phyloP scores from a whole-genome alignment of 768 basidiomycete species.

The Krasilnikovozyma curviuscula region DNA sequence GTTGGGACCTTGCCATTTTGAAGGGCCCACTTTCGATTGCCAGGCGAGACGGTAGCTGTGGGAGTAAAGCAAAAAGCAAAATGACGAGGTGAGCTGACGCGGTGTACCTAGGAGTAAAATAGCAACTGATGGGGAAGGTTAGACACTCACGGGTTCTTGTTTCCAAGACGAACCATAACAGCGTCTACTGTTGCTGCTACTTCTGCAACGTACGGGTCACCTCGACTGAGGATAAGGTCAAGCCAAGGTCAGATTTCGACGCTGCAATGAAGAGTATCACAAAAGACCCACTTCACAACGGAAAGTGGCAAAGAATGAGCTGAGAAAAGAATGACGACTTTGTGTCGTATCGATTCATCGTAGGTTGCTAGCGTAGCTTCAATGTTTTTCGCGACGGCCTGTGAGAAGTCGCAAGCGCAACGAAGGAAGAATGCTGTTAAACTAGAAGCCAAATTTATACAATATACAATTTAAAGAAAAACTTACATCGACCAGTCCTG shows the following conservation, averaged over 20 bases:
- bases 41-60: constrained; percentile 88
- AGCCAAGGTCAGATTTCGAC: not conserved
- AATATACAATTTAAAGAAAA: not conserved
- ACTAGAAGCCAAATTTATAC: not conserved
- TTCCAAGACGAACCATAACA: constrained; percentile 64
- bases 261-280: not conserved
- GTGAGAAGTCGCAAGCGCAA: no score
- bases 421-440: no score
- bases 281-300: constrained; percentile 48
- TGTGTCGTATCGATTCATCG: constrained; percentile 42
- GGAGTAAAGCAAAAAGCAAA: not conserved
- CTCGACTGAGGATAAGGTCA: constrained; percentile 36
- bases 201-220: constrained; percentile 89
- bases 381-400: constrained; percentile 84
- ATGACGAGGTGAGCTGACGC: not conserved
- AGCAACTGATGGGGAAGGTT: not conserved
- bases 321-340: constrained; percentile 76
- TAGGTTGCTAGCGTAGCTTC: constrained; percentile 64
- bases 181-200: constrained; percentile 84
- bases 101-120: not conserved
- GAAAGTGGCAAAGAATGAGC: constrained; percentile 97
- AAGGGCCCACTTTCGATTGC: constrained; percentile 95
- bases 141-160: constrained; percentile 23
- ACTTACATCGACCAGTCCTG: constrained; percentile 76
- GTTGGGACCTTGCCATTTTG: constrained; percentile 96